phyloP scores from a whole-genome alignment of 78 protist genomes.

The Planoprotostelium fungivorum region DNA sequence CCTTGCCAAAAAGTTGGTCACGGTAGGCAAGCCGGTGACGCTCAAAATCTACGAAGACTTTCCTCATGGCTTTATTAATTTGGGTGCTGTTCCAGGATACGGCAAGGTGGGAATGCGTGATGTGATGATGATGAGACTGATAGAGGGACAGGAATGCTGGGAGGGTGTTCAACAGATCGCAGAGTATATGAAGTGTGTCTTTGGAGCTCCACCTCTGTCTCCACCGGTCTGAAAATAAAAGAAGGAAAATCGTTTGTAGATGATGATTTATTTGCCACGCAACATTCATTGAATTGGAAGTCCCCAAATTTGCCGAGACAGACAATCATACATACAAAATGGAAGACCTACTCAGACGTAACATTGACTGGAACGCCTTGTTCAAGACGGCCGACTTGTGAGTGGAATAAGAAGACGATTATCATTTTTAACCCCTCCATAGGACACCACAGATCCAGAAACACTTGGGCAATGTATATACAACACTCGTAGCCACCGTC shows the following conservation, averaged over 20 bases:
- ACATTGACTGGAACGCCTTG: too few species aligned
- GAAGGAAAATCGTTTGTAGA: too few species aligned
- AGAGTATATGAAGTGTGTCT: neutral
- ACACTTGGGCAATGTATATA: neutral
- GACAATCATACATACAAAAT: too few species aligned
- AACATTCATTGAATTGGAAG: too few species aligned
- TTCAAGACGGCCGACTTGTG: too few species aligned
- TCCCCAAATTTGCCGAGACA: too few species aligned
- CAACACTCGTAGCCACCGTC: slow-evolving; percentile 1
- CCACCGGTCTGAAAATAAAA: too few species aligned
- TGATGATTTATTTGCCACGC: too few species aligned
- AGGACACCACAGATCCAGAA: slow-evolving; percentile 4
- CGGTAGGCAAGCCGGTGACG: neutral
- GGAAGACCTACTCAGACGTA: too few species aligned
- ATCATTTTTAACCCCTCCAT: too few species aligned
- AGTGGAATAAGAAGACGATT: too few species aligned
- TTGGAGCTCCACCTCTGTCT: neutral
- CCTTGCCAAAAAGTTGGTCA: neutral
- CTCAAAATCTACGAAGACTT: neutral
- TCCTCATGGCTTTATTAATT: neutral
- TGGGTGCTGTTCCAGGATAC: neutral
- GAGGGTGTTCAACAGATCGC: neutral
- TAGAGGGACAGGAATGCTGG: neutral
- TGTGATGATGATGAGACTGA: neutral
- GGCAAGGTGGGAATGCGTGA: neutral